Evolutionary conservation across 1,139 yeast genomes (phyloP).

Genomic region (Geotrichum phurueaensis): DNA sequence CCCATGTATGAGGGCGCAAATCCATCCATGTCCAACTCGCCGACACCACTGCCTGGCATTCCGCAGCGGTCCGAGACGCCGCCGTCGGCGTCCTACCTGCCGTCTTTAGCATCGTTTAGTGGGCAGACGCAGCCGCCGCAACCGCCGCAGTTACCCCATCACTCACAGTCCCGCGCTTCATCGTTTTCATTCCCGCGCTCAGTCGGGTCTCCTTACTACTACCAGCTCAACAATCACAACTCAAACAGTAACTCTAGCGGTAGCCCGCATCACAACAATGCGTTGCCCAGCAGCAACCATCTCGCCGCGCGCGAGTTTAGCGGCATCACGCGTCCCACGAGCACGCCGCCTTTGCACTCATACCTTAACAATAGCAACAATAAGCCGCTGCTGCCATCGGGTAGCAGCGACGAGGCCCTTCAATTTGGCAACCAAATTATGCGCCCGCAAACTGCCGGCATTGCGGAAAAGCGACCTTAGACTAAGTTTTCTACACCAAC

Average conservation of each 20-base stretch:
- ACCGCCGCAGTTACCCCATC: neutral
- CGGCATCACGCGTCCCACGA: conserved; percentile 12
- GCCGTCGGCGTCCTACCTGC: neutral
- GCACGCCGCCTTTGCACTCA: conserved; percentile 15
- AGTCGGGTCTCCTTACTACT: conserved; percentile 6
- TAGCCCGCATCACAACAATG: neutral
- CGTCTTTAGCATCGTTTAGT: neutral
- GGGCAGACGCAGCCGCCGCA: conserved; percentile 4
- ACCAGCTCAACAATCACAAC: neutral
- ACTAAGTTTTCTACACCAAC: neutral
- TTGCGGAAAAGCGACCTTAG: conserved; percentile 12
- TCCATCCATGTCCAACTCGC: neutral
- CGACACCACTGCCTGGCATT: conserved; percentile 1
- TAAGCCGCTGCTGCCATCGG: neutral
- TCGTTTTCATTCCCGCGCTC: conserved; percentile 11
- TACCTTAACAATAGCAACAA: conserved; percentile 5
- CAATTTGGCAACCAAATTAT: conserved; percentile 12
- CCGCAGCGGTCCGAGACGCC: neutral
- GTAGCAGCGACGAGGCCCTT: conserved; percentile 1
- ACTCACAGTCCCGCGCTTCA: neutral
- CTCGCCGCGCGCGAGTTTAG: neutral
- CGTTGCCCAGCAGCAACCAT: neutral
- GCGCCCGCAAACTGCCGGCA: conserved; percentile 15
- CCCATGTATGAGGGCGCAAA: conserved; percentile 2
- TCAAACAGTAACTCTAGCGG: neutral